These are phyloP conservation scores for Gracilaria caudata DNA, from an alignment of 23 red algal species.

Conservation along the genomic window DNA sequence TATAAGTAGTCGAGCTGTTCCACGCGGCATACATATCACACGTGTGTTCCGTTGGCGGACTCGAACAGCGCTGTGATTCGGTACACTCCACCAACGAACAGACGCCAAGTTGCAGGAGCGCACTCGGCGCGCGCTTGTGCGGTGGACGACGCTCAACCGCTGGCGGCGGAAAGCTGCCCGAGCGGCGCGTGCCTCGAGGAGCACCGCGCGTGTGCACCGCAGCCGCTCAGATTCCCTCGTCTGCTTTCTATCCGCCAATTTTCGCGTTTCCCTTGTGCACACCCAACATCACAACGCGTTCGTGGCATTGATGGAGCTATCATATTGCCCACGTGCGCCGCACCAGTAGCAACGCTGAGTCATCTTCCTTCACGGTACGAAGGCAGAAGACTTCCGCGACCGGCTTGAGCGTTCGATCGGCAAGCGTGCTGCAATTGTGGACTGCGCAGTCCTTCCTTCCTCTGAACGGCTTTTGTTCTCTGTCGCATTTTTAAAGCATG, in stretches of 20 bases:
- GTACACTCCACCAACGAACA: neutral
- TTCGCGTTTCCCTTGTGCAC: neutral
- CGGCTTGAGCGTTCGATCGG: too few species aligned
- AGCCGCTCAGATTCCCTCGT: neutral
- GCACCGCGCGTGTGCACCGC: neutral
- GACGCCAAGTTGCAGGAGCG: neutral
- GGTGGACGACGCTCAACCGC: neutral
- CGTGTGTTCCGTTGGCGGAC: slow-evolving; percentile 1
- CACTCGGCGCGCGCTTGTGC: neutral
- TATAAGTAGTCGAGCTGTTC: neutral
- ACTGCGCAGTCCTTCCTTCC: too few species aligned
- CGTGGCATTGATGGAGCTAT: neutral
- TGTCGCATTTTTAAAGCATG: neutral
- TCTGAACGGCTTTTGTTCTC: too few species aligned
- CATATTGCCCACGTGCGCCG: neutral
- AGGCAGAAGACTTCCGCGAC: too few species aligned
- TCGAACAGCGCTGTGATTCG: neutral
- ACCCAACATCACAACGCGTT: slow-evolving; percentile 1
- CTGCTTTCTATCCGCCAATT: slow-evolving; percentile 13
- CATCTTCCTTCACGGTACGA: too few species aligned
- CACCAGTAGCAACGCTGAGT: too few species aligned
- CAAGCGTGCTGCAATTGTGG: too few species aligned
- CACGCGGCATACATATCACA: neutral
- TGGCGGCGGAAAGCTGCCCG: neutral
- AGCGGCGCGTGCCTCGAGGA: neutral